These are phyloP conservation scores for Pestalotiopsis sp. DNA, from an alignment of 2,329 filamentous ascomycete genomes.

Conservation along the genomic window DNA sequence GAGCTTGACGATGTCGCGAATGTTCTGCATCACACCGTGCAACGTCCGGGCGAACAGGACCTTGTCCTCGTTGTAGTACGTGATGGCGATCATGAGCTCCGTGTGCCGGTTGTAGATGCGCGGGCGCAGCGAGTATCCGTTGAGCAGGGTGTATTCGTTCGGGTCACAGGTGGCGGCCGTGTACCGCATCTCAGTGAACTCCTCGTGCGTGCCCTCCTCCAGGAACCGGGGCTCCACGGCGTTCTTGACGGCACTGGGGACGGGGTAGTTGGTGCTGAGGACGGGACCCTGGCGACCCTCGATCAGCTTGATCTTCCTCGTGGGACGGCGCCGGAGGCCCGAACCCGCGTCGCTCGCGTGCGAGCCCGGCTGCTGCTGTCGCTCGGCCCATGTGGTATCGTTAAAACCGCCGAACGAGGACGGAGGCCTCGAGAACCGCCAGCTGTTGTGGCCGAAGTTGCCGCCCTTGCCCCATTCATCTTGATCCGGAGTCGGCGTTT, in stretches of 20 bases:
- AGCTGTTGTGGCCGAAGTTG: conserved; percentile 39
- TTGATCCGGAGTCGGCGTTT: neutral
- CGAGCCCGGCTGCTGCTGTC: conserved; percentile 67
- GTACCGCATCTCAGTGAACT: conserved; percentile 98
- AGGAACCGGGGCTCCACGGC: conserved; percentile 92
- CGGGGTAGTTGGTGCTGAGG: conserved; percentile 94
- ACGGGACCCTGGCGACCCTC: conserved; percentile 73
- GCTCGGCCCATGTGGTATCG: conserved; percentile 63
- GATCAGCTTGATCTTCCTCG: conserved; percentile 96
- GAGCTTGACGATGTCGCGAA: conserved; percentile 95
- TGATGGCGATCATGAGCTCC: conserved; percentile 93
- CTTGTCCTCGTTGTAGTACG: conserved; percentile 99
- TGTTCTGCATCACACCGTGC: conserved; percentile 99
- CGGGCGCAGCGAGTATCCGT: conserved; percentile 96
- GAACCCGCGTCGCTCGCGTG: conserved; percentile 35
- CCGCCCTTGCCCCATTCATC: neutral
- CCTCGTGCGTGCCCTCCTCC: conserved; percentile 89
- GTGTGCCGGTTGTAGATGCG: conserved; percentile 99
- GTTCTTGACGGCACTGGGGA: conserved; percentile 96
- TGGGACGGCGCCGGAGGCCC: conserved; percentile 87
- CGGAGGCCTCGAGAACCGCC: conserved; percentile 51
- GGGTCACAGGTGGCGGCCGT: conserved; percentile 96
- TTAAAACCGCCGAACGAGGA: conserved; percentile 47
- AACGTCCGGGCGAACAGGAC: conserved; percentile 96
- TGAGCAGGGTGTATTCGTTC: conserved; percentile 96